These are phyloP conservation scores for Alternaria brassicae DNA, from an alignment of 2,329 filamentous ascomycete species.

Conservation along the genomic window DNA sequence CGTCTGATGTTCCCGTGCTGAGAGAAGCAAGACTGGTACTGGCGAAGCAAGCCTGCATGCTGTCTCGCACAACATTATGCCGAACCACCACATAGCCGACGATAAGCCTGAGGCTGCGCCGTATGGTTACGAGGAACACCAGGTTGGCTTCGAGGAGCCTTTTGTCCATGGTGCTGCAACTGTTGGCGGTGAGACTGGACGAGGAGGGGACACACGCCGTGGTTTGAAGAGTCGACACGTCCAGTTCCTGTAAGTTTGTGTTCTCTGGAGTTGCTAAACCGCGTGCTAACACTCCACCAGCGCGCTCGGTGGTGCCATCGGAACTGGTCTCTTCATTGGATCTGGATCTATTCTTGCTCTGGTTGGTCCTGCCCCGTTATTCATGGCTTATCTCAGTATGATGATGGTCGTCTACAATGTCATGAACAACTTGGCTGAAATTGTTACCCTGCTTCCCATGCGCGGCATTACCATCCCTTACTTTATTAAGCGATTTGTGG, in stretches of 20 bases:
- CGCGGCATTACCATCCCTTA: constrained; percentile 49
- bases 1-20: background rate
- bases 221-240: constrained; percentile 50
- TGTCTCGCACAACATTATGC: constrained; percentile 22
- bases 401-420: constrained; percentile 51
- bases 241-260: constrained; percentile 42
- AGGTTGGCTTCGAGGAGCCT: constrained; percentile 28
- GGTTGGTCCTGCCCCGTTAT: constrained; percentile 45
- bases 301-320: constrained; percentile 65
- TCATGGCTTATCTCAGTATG: constrained; percentile 50
- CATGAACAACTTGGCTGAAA: constrained; percentile 52
- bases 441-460: constrained; percentile 52
- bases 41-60: background rate
- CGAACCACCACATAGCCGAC: constrained; percentile 31
- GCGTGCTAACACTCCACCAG: constrained; percentile 56
- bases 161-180: constrained; percentile 38
- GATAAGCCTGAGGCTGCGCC: constrained; percentile 31
- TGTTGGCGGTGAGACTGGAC: constrained; percentile 37
- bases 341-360: constrained; percentile 43
- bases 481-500: constrained; percentile 55
- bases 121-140: constrained; percentile 28
- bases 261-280: background rate
- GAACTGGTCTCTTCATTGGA: constrained; percentile 49
- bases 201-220: constrained; percentile 45
- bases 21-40: constrained; percentile 4